Evolutionary conservation across 441 rosid species (phyloP).

Genomic region (Brassica balearica): DNA sequence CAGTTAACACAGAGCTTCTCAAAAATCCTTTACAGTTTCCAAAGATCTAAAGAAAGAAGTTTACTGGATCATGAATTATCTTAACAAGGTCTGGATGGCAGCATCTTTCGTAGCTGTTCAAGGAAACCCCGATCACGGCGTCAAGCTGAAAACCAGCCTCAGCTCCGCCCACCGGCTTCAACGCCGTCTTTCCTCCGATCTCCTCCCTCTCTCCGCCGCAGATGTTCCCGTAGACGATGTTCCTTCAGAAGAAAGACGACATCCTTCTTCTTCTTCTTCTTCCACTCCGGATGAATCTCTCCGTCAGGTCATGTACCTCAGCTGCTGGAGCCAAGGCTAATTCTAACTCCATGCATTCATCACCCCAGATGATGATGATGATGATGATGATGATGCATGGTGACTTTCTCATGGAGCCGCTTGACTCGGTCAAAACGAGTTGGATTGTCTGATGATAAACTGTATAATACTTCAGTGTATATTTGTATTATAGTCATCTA

Average conservation of each 20-base stretch:
- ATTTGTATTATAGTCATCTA: constrained; percentile 4
- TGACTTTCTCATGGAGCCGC: neutral
- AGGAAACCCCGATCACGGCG: constrained; percentile 66
- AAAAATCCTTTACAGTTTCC: neutral
- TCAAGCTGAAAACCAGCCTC: constrained; percentile 52
- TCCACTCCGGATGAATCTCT: constrained; percentile 64
- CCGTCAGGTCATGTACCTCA: constrained; percentile 79
- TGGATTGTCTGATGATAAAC: constrained; percentile 13
- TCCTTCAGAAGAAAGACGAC: constrained; percentile 28
- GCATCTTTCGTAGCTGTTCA: constrained; percentile 71
- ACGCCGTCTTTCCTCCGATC: constrained; percentile 50
- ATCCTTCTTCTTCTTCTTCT: constrained; percentile 4
- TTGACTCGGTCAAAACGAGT: constrained; percentile 8
- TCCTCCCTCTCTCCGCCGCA: constrained; percentile 54
- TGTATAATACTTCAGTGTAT: constrained; percentile 30
- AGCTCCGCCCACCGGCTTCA: constrained; percentile 56
- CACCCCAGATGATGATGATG: neutral
- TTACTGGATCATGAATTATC: constrained; percentile 16
- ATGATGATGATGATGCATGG: constrained; percentile 6
- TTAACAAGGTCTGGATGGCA: constrained; percentile 82
- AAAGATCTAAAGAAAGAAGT: neutral
- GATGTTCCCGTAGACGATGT: constrained; percentile 11
- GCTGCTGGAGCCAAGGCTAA: constrained; percentile 86
- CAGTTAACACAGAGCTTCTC: neutral
- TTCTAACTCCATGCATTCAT: neutral